Evolutionary conservation across 768 basidiomycete species (phyloP), one percentile per base, ranked within the genome.

Genomic region (Boletus rubescentipes): DNA sequence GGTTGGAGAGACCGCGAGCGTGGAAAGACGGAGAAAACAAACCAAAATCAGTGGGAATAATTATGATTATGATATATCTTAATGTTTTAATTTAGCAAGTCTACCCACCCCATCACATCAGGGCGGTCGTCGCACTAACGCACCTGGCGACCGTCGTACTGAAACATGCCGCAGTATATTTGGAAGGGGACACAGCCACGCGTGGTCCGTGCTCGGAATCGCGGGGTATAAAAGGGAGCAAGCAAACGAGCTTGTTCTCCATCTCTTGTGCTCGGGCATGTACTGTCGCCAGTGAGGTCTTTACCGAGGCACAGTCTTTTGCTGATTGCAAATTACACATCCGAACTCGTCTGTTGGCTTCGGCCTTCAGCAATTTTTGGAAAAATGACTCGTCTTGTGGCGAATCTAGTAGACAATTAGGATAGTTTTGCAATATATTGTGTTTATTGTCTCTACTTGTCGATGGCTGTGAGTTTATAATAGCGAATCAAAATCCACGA

Each of bases 241-340:
- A 1, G 30, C 26, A 26, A 26, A 26, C 26, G 26, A 26, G 26
- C 4, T 6, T 26, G 26, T 26, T 77, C 76, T 63, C 63, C 63
- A 86, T 86, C 86, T 87, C 87, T 92, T 92, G 89, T 91, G 88
- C 88, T 90, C 87, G 89, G 88, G 88, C 86, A 87, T 84, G 88
- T 85, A 89, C 87, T 88, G 86, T 89, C 87, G 86, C 84, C 85
- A 88, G 89, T 91, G 90, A 92, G 87, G 90, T 92, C 79, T 84
- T 78, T 88, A 91, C 89, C 86, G 90, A 92, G 87, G 84, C 86
- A 87, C 85, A 89, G 87, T 89, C 81, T 78, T 89, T 91, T 90
- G 89, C 88, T 91, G 86, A 86, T 91, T 91, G 89, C 89, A 91
- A 91, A 91, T 89, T 91, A 90, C 80, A 89, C 88, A 91, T 91